Conservation (phyloP, 2,329 filamentous ascomycete genomes). For the Chaetomiaceae sp. region DNA sequence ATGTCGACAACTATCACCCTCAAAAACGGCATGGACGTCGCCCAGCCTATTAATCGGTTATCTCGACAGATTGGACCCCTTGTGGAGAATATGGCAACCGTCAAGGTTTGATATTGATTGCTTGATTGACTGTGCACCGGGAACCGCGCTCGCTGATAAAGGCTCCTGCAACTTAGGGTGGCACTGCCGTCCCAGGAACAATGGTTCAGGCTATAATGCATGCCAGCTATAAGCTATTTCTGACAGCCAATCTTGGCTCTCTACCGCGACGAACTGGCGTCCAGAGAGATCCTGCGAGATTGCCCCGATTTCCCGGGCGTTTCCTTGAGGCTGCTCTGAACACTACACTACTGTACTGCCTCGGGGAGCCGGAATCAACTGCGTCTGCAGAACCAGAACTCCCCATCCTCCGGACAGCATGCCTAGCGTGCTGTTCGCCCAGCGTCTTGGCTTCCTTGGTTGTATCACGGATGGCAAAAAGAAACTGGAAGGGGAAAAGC, state of each 20-base stretch:
- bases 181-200: conserved; percentile 9
- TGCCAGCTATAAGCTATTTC: conserved; percentile 14
- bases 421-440: not conserved
- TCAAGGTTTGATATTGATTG: conserved; percentile 28
- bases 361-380: not conserved
- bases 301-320: not conserved
- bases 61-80: conserved; percentile 15
- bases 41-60: too few relatives aligned
- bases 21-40: too few relatives aligned
- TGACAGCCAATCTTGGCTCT: not conserved
- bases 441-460: not conserved
- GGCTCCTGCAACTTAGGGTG: conserved; percentile 14
- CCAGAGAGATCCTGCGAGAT: not conserved
- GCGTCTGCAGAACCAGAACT: not conserved
- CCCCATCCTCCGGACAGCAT: too few relatives aligned
- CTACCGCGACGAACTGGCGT: too few relatives aligned
- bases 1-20: too few relatives aligned
- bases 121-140: conserved; percentile 24
- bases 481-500: too few relatives aligned
- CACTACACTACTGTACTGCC: too few relatives aligned
- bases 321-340: too few relatives aligned
- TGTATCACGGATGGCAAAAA: not conserved
- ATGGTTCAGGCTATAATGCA: conserved; percentile 22
- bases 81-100: conserved; percentile 24
- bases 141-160: conserved; percentile 17